Conservation (phyloP, 352 stramenopile species). For the Globisporangium abappressorium region DNA sequence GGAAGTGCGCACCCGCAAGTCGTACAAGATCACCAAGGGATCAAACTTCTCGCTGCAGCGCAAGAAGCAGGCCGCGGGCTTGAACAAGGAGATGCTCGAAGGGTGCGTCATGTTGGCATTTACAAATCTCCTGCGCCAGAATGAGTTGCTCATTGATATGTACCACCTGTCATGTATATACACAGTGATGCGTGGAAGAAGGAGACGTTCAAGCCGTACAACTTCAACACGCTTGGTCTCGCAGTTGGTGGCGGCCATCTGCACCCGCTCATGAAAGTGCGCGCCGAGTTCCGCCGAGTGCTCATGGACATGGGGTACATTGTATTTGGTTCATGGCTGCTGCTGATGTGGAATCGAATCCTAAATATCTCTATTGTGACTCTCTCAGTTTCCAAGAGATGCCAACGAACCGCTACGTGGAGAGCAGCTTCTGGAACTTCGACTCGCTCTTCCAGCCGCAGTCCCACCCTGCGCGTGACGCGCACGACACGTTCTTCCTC, state of each 20-base stretch:
- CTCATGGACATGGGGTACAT: slow-evolving; percentile 98
- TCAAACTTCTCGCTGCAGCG: slow-evolving; percentile 91
- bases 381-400: slow-evolving; percentile 95
- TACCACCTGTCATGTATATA: neutral
- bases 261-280: slow-evolving; percentile 97
- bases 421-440: slow-evolving; percentile 99
- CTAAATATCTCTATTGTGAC: neutral
- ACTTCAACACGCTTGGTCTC: slow-evolving; percentile 97
- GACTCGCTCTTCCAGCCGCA: slow-evolving; percentile 99
- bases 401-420: slow-evolving; percentile 99
- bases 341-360: neutral
- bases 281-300: slow-evolving; percentile 98
- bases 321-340: neutral
- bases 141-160: slow-evolving; percentile 2
- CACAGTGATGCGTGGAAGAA: slow-evolving; percentile 91
- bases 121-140: neutral
- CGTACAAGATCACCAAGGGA: slow-evolving; percentile 93
- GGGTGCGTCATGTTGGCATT: slow-evolving; percentile 33
- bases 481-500: slow-evolving; percentile 99
- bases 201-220: slow-evolving; percentile 98
- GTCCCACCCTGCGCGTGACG: slow-evolving; percentile 97
- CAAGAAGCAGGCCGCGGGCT: slow-evolving; percentile 94
- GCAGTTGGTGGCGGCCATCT: slow-evolving; percentile 95
- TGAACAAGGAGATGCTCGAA: slow-evolving; percentile 99
- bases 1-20: slow-evolving; percentile 90